Conservation (phyloP, 2,329 filamentous ascomycete species). For the Beauveria asiatica region DNA sequence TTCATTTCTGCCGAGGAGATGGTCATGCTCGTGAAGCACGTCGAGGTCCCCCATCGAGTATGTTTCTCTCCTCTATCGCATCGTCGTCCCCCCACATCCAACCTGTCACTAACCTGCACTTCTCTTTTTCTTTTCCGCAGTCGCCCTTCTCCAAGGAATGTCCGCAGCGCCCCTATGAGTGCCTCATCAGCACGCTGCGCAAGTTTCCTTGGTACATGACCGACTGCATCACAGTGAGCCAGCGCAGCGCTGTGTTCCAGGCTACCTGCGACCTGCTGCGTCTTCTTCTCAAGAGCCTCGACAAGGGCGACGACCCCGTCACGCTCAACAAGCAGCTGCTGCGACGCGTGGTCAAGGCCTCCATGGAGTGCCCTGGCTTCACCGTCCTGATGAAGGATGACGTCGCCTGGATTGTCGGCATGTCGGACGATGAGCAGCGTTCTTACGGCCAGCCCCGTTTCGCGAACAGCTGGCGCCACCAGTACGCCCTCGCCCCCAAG, state of each 20-base stretch:
- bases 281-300: slow-evolving; percentile 35
- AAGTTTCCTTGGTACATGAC: slow-evolving; percentile 57
- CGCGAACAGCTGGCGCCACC: slow-evolving; percentile 41
- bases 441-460: slow-evolving; percentile 40
- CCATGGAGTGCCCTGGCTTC: slow-evolving; percentile 52
- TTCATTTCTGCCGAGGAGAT: slow-evolving; percentile 56
- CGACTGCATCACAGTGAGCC: slow-evolving; percentile 46
- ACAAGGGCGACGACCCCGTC: slow-evolving; percentile 28
- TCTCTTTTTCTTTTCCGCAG: slow-evolving; percentile 24
- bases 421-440: slow-evolving; percentile 27
- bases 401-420: slow-evolving; percentile 35
- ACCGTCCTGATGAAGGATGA: slow-evolving; percentile 53
- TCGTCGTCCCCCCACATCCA: not conserved
- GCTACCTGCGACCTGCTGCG: slow-evolving; percentile 41
- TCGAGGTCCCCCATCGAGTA: slow-evolving; percentile 53
- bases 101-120: slow-evolving; percentile 3
- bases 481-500: slow-evolving; percentile 44
- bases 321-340: slow-evolving; percentile 46
- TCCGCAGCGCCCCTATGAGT: slow-evolving; percentile 57
- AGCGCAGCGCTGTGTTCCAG: slow-evolving; percentile 46
- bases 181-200: slow-evolving; percentile 52
- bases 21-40: slow-evolving; percentile 54
- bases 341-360: slow-evolving; percentile 42
- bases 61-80: slow-evolving; percentile 21
- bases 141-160: slow-evolving; percentile 52